Conservation (phyloP, 208 protist species). For the Leishmania aethiopica region DNA sequence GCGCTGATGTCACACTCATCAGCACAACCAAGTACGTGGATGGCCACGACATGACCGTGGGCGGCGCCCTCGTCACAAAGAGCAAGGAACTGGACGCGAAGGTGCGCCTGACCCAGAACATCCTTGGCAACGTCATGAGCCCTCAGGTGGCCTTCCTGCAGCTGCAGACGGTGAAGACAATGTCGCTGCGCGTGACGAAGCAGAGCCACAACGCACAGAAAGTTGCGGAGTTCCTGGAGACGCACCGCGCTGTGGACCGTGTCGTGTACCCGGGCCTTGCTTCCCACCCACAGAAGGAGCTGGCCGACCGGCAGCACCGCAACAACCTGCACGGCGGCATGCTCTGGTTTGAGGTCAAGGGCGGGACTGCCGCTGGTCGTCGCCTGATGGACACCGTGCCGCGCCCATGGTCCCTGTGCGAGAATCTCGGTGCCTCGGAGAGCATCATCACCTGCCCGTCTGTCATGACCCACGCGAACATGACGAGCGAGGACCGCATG, state of each 20-base stretch:
- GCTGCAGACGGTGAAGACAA: constrained; percentile 95
- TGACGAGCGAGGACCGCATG: constrained; percentile 91
- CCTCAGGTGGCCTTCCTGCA: constrained; percentile 95
- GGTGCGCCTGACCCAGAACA: constrained; percentile 94
- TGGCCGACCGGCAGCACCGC: constrained; percentile 93
- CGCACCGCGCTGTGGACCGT: constrained; percentile 81
- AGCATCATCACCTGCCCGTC: constrained; percentile 95
- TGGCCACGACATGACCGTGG: constrained; percentile 96
- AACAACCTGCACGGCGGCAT: constrained; percentile 86
- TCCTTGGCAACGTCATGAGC: constrained; percentile 92
- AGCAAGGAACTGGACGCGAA: constrained; percentile 82
- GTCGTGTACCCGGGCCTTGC: constrained; percentile 94
- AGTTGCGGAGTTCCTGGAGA: constrained; percentile 89
- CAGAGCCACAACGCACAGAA: constrained; percentile 93
- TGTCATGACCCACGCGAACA: constrained; percentile 97
- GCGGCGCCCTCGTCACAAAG: constrained; percentile 84
- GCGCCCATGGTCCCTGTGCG: constrained; percentile 89
- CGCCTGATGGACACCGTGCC: constrained; percentile 86
- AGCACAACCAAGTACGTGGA: constrained; percentile 98
- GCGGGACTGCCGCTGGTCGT: constrained; percentile 67
- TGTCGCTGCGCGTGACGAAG: constrained; percentile 92
- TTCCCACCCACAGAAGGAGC: constrained; percentile 94
- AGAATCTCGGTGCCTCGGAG: constrained; percentile 95
- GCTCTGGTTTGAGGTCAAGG: constrained; percentile 94
- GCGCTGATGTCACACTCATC: constrained; percentile 96